Percentiles rank a stretch among this genome's conserved stretches.
These are phyloP conservation scores for Gnomoniopsis sp. DNA, from an alignment of 2,329 filamentous ascomycete genomes.

Conservation along the genomic window DNA sequence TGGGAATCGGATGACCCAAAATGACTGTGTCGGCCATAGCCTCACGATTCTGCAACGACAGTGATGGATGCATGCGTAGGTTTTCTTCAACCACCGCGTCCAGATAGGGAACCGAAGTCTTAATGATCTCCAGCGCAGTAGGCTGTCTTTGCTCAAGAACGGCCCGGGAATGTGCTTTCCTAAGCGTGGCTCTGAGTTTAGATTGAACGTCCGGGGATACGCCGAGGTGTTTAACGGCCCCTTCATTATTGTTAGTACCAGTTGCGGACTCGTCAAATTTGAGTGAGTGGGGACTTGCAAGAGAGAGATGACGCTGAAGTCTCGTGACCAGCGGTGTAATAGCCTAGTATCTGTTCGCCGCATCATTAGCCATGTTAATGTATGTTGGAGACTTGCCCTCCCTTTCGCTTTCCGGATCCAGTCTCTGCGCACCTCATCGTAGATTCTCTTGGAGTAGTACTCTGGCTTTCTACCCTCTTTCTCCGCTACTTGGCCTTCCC, in stretches of 20 bases:
- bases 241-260: neutral
- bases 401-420: too few species aligned
- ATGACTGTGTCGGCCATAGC: constrained; percentile 34
- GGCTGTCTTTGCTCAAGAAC: constrained; percentile 29
- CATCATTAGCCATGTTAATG: too few species aligned
- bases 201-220: constrained; percentile 34
- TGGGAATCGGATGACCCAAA: constrained; percentile 36
- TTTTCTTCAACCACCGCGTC: constrained; percentile 43
- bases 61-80: constrained; percentile 41
- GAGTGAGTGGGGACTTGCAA: constrained; percentile 22
- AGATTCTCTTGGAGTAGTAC: neutral
- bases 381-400: too few species aligned
- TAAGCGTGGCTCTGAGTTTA: constrained; percentile 37
- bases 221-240: constrained; percentile 36
- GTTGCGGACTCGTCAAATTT: neutral
- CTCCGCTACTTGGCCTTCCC: neutral
- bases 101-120: constrained; percentile 39
- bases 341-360: constrained; percentile 31
- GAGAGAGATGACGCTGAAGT: constrained; percentile 39
- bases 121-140: constrained; percentile 24
- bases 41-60: constrained; percentile 41
- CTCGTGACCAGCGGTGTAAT: constrained; percentile 38
- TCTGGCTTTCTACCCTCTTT: constrained; percentile 15
- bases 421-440: neutral
- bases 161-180: constrained; percentile 32